A percentile compares a stretch with the other conserved stretches of the same genome.
These are phyloP conservation scores for Liriodendron chinense DNA, from an alignment of 164 flowering plant genomes.

Conservation along the genomic window DNA sequence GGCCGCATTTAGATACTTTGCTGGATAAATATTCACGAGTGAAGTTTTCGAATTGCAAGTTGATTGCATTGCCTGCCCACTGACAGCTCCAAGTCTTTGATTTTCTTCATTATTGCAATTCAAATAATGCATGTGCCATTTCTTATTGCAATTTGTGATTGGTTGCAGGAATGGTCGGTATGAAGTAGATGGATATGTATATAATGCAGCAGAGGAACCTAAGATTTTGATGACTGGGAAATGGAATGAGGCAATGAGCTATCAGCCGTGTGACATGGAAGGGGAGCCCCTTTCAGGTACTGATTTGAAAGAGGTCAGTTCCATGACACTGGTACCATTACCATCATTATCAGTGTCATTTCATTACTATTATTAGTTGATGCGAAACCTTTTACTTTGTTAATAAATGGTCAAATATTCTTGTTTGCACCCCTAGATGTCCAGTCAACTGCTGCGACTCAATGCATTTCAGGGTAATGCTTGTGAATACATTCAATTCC, in stretches of 20 bases:
- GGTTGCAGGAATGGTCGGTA: conserved; percentile 72
- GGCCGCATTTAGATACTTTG: background rate
- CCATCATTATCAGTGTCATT: background rate
- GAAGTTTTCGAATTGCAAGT: background rate
- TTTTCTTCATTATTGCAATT: background rate
- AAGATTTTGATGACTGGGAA: conserved; percentile 85
- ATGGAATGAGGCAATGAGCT: conserved; percentile 79
- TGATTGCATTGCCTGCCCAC: background rate
- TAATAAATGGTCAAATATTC: background rate
- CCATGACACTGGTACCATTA: background rate
- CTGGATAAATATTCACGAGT: background rate
- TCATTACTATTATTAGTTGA: background rate
- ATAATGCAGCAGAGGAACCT: conserved; percentile 75
- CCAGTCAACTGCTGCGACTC: too few relatives aligned
- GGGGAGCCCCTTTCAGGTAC: conserved; percentile 84
- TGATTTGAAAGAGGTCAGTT: conserved; percentile 67
- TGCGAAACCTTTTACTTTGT: background rate
- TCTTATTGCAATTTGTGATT: conserved; percentile 2
- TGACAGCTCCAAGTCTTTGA: too few relatives aligned
- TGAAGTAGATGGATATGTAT: conserved; percentile 88
- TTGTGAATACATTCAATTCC: too few relatives aligned
- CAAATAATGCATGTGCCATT: background rate
- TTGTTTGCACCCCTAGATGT: too few relatives aligned
- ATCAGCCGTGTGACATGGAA: conserved; percentile 79
- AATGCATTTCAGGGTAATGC: too few relatives aligned